Conservation (phyloP, 805 yeast genomes). For the Wickerhamomyces bovis region DNA sequence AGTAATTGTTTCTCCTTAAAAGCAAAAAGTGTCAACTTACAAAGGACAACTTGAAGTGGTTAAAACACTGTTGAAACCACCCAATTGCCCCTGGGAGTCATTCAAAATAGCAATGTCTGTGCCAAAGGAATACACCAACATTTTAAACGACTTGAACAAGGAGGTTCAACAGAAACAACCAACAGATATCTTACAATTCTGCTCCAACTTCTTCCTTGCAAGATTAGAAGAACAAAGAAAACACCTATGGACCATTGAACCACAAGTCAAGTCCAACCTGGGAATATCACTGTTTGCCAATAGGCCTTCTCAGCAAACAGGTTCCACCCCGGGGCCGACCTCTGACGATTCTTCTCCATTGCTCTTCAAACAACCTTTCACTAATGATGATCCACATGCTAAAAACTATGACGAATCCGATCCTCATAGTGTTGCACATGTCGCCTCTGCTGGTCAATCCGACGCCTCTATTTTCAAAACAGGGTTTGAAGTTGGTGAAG, state of each 20-base stretch:
- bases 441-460: conserved; percentile 5
- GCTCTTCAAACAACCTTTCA: conserved; percentile 40
- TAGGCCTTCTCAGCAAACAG: conserved; percentile 24
- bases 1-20: neutral
- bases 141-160: conserved; percentile 56
- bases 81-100: too few relatives aligned
- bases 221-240: conserved; percentile 56
- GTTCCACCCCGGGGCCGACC: conserved; percentile 14
- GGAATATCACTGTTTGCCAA: conserved; percentile 43
- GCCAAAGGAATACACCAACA: conserved; percentile 38
- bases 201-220: conserved; percentile 63
- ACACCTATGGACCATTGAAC: conserved; percentile 44
- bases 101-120: conserved; percentile 24
- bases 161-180: conserved; percentile 54
- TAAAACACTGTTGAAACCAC: neutral
- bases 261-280: conserved; percentile 37
- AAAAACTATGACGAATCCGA: conserved; percentile 27
- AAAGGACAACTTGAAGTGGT: neutral
- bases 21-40: neutral
- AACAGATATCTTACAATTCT: conserved; percentile 63
- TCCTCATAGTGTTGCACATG: conserved; percentile 14
- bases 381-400: conserved; percentile 59
- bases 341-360: conserved; percentile 7
- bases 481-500: conserved; percentile 22
- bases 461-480: conserved; percentile 19